Percentiles rank a stretch among this genome's conserved stretches.
phyloP scores from a whole-genome alignment of 2,329 filamentous ascomycete genomes.

The Paramyrothecium roridum region DNA sequence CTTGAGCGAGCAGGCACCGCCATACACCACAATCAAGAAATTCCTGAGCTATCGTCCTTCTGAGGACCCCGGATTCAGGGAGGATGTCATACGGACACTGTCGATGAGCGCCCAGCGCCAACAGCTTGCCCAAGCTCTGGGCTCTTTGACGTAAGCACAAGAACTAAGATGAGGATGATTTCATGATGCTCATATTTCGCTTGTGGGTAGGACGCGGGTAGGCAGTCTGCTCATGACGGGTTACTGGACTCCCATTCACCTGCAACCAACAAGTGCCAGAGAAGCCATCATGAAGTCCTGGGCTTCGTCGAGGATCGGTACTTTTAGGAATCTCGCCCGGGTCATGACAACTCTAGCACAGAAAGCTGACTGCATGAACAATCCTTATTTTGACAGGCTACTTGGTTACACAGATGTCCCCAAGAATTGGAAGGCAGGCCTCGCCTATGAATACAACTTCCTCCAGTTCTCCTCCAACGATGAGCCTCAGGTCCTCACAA shows the following conservation, averaged over 20 bases:
- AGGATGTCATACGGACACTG: constrained; percentile 42
- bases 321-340: constrained; percentile 54
- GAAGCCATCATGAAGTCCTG: constrained; percentile 62
- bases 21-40: constrained; percentile 41
- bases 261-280: constrained; percentile 58
- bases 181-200: background rate
- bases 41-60: constrained; percentile 52
- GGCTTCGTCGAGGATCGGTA: constrained; percentile 52
- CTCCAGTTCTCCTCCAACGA: constrained; percentile 47
- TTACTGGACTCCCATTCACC: constrained; percentile 58
- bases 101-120: constrained; percentile 29
- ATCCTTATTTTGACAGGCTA: constrained; percentile 50
- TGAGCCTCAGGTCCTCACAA: constrained; percentile 60
- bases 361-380: constrained; percentile 52
- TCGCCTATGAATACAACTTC: constrained; percentile 57
- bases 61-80: constrained; percentile 49
- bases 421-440: constrained; percentile 43
- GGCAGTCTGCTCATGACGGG: constrained; percentile 67
- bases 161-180: background rate
- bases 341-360: constrained; percentile 53
- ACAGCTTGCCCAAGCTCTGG: constrained; percentile 35
- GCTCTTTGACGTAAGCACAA: constrained; percentile 39
- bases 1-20: constrained; percentile 33
- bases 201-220: constrained; percentile 49
- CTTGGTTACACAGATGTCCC: constrained; percentile 58